phyloP scores from a whole-genome alignment of 1,284 basidiomycete species.

The Cutaneotrichosporon dermatis region DNA sequence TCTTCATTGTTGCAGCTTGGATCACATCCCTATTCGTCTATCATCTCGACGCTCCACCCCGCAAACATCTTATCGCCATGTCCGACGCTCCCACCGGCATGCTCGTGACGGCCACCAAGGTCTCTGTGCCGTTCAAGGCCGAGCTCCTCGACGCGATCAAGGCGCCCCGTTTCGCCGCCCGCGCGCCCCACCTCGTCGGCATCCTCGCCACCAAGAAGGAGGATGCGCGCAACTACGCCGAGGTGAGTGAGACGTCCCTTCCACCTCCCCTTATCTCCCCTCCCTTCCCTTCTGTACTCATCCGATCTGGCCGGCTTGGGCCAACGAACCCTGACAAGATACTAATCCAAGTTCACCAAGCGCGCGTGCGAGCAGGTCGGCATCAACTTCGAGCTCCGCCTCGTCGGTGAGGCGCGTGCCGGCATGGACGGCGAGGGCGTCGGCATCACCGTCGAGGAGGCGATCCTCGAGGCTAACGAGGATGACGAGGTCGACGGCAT shows the following conservation, averaged over 20 bases:
- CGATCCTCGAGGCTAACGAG: constrained; percentile 89
- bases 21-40: too few relatives aligned
- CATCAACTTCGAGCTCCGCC: constrained; percentile 75
- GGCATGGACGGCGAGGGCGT: constrained; percentile 51
- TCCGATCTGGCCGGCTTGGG: too few relatives aligned
- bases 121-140: constrained; percentile 47
- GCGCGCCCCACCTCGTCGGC: constrained; percentile 74
- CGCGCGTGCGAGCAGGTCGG: constrained; percentile 87
- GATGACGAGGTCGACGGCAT: constrained; percentile 84
- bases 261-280: neutral
- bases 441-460: constrained; percentile 80
- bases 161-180: constrained; percentile 29
- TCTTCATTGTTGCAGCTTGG: too few relatives aligned
- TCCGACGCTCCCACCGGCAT: constrained; percentile 30
- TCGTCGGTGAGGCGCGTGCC: constrained; percentile 57
- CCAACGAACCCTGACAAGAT: too few relatives aligned
- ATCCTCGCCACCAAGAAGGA: constrained; percentile 83
- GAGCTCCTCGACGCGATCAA: constrained; percentile 42
- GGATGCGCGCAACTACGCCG: constrained; percentile 85
- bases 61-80: constrained; percentile 12
- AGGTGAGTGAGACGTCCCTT: constrained; percentile 50
- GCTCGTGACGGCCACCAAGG: constrained; percentile 47
- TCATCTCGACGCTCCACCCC: neutral
- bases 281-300: too few relatives aligned
- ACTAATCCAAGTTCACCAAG: constrained; percentile 64